Conservation (phyloP, 352 stramenopile species). For the Peronospora belbahrii region DNA sequence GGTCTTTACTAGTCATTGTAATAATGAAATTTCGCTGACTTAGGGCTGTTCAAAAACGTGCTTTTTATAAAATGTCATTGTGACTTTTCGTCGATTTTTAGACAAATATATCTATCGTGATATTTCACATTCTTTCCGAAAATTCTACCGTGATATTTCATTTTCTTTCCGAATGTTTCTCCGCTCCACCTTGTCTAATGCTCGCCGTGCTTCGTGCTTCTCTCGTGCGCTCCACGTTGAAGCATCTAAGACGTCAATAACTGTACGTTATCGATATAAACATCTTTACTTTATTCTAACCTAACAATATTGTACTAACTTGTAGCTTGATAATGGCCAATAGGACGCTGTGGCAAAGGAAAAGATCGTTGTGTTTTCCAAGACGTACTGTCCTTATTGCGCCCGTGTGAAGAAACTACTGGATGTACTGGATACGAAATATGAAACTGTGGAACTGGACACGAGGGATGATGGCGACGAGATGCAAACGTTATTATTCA, state of each 20-base stretch:
- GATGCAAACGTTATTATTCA: constrained; percentile 87
- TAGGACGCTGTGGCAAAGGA: constrained; percentile 58
- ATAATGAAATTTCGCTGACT: background rate
- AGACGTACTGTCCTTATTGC: constrained; percentile 93
- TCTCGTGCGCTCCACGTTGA: constrained; percentile 50
- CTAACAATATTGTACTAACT: too few species aligned
- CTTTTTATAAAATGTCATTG: too few species aligned
- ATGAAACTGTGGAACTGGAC: constrained; percentile 69
- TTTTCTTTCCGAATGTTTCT: constrained; percentile 14
- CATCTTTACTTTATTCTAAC: too few species aligned
- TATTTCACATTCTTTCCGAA: too few species aligned
- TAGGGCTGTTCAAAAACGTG: too few species aligned
- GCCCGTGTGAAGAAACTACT: constrained; percentile 85
- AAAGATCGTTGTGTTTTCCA: constrained; percentile 91
- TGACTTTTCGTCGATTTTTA: too few species aligned
- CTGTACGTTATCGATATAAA: too few species aligned
- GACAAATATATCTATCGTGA: too few species aligned
- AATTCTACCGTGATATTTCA: too few species aligned
- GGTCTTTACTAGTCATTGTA: constrained; percentile 8
- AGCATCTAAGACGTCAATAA: constrained; percentile 47
- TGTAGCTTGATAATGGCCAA: too few species aligned
- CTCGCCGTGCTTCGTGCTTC: constrained; percentile 12
- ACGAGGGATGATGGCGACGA: constrained; percentile 70
- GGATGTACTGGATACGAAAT: constrained; percentile 54
- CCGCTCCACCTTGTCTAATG: constrained; percentile 15